Evolutionary conservation across 2,329 filamentous ascomycete genomes (phyloP).

Genomic region (Colletotrichum aenigma): DNA sequence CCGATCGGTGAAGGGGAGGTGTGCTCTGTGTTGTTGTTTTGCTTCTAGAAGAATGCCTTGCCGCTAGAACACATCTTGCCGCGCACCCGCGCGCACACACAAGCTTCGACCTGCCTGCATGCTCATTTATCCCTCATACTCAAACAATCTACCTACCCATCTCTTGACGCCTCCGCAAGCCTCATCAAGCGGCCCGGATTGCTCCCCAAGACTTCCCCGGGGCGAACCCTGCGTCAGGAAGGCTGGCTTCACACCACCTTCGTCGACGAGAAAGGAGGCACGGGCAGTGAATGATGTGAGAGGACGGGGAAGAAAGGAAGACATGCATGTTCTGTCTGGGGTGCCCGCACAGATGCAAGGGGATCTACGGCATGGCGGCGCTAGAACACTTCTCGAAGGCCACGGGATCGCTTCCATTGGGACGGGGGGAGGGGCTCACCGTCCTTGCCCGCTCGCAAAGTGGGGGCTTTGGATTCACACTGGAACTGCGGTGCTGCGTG

Average conservation of each 20-base stretch:
- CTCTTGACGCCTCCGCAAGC: not conserved
- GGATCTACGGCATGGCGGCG: not conserved
- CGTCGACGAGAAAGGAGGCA: not conserved
- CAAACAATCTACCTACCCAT: not conserved
- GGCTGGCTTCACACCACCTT: not conserved
- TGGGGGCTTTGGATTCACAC: not conserved
- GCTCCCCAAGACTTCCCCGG: not conserved
- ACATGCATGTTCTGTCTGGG: not conserved
- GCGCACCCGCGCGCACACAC: not conserved
- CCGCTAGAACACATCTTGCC: not conserved
- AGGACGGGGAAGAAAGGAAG: not conserved
- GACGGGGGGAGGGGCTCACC: not conserved
- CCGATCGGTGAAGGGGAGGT: not conserved
- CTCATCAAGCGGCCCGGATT: not conserved
- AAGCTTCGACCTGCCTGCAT: not conserved
- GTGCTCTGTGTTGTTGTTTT: not conserved
- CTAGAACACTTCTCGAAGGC: conserved; percentile 9
- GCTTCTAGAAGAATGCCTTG: not conserved
- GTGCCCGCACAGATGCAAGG: not conserved
- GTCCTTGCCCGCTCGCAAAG: not conserved
- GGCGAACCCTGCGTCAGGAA: not conserved
- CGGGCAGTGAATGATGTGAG: not conserved
- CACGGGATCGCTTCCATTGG: not conserved
- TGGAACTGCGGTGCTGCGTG: not conserved
- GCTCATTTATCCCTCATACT: not conserved